Evolutionary conservation across 2,329 filamentous ascomycete species (phyloP).

Genomic region (Aureobasidium musti): DNA sequence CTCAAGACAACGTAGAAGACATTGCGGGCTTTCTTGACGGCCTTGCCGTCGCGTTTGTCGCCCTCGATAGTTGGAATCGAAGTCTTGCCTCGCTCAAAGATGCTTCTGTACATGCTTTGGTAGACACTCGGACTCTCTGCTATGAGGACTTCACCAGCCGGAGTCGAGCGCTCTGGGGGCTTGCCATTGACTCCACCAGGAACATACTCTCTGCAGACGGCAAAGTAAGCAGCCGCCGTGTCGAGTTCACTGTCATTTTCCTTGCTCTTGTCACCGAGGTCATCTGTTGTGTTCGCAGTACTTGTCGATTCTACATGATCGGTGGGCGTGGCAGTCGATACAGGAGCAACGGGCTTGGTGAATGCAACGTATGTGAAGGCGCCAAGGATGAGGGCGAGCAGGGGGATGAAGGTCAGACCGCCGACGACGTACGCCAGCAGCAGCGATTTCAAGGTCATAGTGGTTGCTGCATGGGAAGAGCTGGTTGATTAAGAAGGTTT

Average conservation of each 20-base stretch:
- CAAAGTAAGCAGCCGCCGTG: constrained; percentile 87
- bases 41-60: constrained; percentile 53
- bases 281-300: constrained; percentile 38
- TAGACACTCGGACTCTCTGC: constrained; percentile 87
- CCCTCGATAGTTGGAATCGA: constrained; percentile 57
- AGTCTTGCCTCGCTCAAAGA: constrained; percentile 77
- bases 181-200: constrained; percentile 91
- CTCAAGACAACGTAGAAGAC: constrained; percentile 91
- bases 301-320: neutral
- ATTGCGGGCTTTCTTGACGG: constrained; percentile 68
- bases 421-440: constrained; percentile 79
- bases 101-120: constrained; percentile 95
- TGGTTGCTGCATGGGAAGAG: constrained; percentile 13
- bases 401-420: constrained; percentile 82
- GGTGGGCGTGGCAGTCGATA: constrained; percentile 5
- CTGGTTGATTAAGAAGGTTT: constrained; percentile 11
- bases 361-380: constrained; percentile 69
- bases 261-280: constrained; percentile 57
- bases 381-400: constrained; percentile 63
- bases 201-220: constrained; percentile 90
- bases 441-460: constrained; percentile 54
- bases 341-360: constrained; percentile 45
- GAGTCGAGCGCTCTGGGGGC: constrained; percentile 81
- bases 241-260: constrained; percentile 64
- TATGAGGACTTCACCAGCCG: constrained; percentile 69